These are phyloP conservation scores for Neurospora crassa DNA, from an alignment of 2,329 filamentous ascomycete species.

Conservation along the genomic window DNA sequence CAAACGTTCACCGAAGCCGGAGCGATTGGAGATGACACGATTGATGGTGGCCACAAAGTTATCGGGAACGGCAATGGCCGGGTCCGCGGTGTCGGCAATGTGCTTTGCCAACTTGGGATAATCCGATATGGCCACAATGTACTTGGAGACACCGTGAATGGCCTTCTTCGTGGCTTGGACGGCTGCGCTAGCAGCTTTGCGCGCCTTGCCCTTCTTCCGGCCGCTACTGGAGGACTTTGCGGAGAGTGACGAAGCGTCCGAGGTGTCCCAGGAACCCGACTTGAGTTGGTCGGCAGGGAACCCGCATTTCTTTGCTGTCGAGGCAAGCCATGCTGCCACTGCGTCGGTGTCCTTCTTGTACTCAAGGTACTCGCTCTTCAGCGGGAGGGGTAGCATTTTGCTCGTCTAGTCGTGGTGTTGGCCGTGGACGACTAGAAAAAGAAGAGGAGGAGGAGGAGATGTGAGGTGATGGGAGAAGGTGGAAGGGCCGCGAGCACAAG, in stretches of 20 bases:
- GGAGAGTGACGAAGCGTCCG: neutral
- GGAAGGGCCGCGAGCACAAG: neutral
- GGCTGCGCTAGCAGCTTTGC: constrained; percentile 5
- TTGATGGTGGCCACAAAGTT: constrained; percentile 24
- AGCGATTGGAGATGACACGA: constrained; percentile 26
- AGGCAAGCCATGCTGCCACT: constrained; percentile 32
- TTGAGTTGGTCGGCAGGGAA: constrained; percentile 19
- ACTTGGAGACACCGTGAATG: constrained; percentile 11
- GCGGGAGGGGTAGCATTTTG: constrained; percentile 6
- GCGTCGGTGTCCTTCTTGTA: constrained; percentile 32
- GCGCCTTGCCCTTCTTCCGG: constrained; percentile 22
- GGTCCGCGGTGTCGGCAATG: constrained; percentile 20
- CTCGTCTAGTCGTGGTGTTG: neutral
- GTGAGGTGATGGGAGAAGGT: neutral
- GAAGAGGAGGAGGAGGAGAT: neutral
- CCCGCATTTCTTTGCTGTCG: constrained; percentile 27
- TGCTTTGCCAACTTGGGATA: constrained; percentile 29
- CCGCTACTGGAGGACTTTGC: neutral
- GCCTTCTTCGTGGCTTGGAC: constrained; percentile 12
- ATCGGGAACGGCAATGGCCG: constrained; percentile 19
- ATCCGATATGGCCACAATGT: constrained; percentile 28
- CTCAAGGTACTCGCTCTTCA: constrained; percentile 25
- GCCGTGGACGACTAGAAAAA: neutral
- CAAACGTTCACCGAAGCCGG: constrained; percentile 20
- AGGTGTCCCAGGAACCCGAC: neutral